Evolutionary conservation across 164 flowering plant genomes (phyloP).

Genomic region (Tinospora cordifolia): DNA sequence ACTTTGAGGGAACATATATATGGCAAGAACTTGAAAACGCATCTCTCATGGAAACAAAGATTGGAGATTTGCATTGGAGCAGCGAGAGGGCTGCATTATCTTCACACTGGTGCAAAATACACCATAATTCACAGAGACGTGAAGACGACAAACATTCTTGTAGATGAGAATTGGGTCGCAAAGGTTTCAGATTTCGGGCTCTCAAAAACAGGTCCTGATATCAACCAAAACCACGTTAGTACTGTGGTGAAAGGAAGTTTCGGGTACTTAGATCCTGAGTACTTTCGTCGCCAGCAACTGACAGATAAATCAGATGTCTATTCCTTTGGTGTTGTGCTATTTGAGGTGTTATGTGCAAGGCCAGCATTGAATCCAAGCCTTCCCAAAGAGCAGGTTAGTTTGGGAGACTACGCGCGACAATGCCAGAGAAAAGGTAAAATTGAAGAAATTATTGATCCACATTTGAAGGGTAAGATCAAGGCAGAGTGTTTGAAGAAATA

Average conservation of each 20-base stretch:
- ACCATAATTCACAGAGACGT: conserved; percentile 77
- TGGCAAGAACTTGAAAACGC: conserved; percentile 29
- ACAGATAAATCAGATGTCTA: conserved; percentile 71
- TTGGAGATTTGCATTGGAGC: conserved; percentile 65
- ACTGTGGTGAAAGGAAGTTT: conserved; percentile 72
- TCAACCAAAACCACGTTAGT: conserved; percentile 51
- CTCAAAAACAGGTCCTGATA: conserved; percentile 55
- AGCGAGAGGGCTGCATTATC: conserved; percentile 65
- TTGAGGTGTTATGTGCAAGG: conserved; percentile 51
- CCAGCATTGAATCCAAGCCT: conserved; percentile 44
- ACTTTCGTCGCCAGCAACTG: conserved; percentile 55
- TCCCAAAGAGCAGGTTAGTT: conserved; percentile 52
- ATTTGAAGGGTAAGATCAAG: conserved; percentile 37
- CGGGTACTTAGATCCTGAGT: conserved; percentile 72
- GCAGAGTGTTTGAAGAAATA: conserved; percentile 52
- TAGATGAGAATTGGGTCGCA: conserved; percentile 38
- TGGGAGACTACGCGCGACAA: conserved; percentile 30
- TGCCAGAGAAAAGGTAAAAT: conserved; percentile 27
- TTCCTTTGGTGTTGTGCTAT: conserved; percentile 65
- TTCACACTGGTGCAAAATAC: conserved; percentile 67
- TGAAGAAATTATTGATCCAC: conserved; percentile 1
- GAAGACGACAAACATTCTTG: conserved; percentile 13
- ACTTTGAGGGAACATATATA: conserved; percentile 61
- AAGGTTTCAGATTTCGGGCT: conserved; percentile 76
- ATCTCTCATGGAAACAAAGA: conserved; percentile 54